Base-by-base conservation (phyloP, 768 basidiomycete genomes). In the Serendipita indica region DNA sequence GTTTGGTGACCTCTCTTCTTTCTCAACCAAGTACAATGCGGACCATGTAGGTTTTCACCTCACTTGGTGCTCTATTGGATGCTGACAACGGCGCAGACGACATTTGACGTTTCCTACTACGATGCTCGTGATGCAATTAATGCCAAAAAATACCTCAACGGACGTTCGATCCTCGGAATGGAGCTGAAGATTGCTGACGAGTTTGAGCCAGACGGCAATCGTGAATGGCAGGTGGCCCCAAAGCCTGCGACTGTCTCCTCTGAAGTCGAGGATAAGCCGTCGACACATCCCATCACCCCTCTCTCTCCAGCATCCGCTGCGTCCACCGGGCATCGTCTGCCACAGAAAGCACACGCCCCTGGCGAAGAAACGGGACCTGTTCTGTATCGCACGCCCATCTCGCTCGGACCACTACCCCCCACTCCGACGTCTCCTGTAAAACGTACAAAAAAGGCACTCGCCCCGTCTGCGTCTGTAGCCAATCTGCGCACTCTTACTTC, bases 41-140 rank as follows among this genome's bases (percentile, higher is more conserved):
- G 32, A 57, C 7, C 22, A 16, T 14, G 32, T 32, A 28, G 14
- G 46, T n/a, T 16, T 57, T 46, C 28, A 30, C 22, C 25, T 35
- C n/a, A 28, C 37, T 57, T 12, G 33, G 22, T 58, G 7, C 37
- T 30, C 18, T 20, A 14, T 6, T 41, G 30, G 7, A 20, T 54
- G 39, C 32, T 57, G 20, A 14, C 4, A 58, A 10, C 27, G 33
- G 3, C 61, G 75, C n/a, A 54, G 49, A 30, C 49, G 68, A 68
- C 75, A 28, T 86, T 80, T 67, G 70, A 69, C 37, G 77, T 82
- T 57, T 84, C 87, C 62, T 90, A 78, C 66, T 83, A 75, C 65
- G 85, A 89, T 64, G 73, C 79, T 27, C 75, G 83, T 25, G 75
- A 76, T 35, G 80, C 83, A 3, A 69, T 73, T 35, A 64, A 66